Evolutionary conservation across 2,329 filamentous ascomycete species (phyloP).

Genomic region (Alternaria postmessia): DNA sequence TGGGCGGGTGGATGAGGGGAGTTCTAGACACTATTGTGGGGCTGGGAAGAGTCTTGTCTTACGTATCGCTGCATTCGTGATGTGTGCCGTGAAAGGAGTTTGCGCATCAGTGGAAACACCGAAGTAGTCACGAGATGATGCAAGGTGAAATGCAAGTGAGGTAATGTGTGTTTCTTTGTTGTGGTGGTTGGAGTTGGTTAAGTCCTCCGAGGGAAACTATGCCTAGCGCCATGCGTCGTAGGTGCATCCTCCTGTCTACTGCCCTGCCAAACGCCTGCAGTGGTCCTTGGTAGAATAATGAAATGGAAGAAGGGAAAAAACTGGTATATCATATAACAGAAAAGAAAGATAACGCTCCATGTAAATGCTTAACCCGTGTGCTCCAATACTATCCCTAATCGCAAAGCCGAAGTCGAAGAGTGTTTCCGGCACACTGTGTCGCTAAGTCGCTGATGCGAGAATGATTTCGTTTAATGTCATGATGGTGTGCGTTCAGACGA

Average conservation of each 20-base stretch:
- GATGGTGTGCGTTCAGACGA: conserved; percentile 8
- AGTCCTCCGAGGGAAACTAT: conserved; percentile 5
- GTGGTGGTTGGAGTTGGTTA: background rate
- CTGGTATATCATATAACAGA: conserved; percentile 16
- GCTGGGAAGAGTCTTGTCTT: conserved; percentile 8
- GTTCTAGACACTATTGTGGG: conserved; percentile 17
- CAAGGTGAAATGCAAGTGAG: background rate
- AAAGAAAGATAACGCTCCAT: conserved; percentile 6
- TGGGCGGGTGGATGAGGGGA: conserved; percentile 2
- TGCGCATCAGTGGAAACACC: background rate
- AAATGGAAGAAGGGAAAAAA: background rate
- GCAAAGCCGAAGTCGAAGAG: conserved; percentile 4
- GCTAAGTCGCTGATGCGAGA: conserved; percentile 30
- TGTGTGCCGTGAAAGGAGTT: background rate
- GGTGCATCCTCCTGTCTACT: background rate
- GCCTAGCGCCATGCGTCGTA: background rate
- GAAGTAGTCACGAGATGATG: background rate
- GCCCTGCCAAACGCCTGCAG: conserved; percentile 11
- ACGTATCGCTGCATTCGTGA: conserved; percentile 7
- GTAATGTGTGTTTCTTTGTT: background rate
- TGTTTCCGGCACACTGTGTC: conserved; percentile 26
- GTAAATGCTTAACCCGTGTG: conserved; percentile 18
- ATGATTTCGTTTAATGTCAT: conserved; percentile 28
- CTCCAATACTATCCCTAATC: conserved; percentile 2
- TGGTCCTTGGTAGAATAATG: background rate